Conservation (phyloP, 495 filamentous ascomycete genomes). For the Penicillium robsamsonii region DNA sequence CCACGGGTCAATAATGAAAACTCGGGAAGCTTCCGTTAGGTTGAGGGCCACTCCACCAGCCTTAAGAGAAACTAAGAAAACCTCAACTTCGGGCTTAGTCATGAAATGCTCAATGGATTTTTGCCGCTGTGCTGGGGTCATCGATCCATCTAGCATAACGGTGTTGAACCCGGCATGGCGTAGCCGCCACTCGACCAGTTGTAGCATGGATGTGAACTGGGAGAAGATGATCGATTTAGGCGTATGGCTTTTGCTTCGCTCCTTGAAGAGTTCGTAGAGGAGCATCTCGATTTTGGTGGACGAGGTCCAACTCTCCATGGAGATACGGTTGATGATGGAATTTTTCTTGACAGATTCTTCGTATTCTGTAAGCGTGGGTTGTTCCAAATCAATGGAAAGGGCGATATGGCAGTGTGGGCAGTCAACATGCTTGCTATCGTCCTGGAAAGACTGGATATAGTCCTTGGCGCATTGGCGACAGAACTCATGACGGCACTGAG, state of each 20-base stretch:
- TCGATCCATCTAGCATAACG: conserved; percentile 93
- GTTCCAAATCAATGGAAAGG: conserved; percentile 85
- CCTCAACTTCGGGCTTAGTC: conserved; percentile 87
- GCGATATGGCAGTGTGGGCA: conserved; percentile 92
- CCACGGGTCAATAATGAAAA: conserved; percentile 97
- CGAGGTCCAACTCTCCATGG: conserved; percentile 96
- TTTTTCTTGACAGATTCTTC: conserved; percentile 80
- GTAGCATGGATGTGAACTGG: conserved; percentile 70
- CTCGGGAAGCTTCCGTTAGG: conserved; percentile 85
- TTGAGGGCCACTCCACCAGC: conserved; percentile 95
- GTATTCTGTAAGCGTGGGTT: conserved; percentile 89
- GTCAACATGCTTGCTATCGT: conserved; percentile 57
- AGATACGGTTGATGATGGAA: conserved; percentile 95
- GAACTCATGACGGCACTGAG: conserved; percentile 90
- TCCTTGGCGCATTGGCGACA: conserved; percentile 85
- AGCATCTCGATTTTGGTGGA: conserved; percentile 97
- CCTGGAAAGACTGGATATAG: conserved; percentile 72
- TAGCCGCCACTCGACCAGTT: conserved; percentile 90
- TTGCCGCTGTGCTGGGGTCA: conserved; percentile 89
- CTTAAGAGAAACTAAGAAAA: conserved; percentile 92
- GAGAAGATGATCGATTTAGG: conserved; percentile 82
- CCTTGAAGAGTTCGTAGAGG: conserved; percentile 85
- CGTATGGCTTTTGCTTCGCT: conserved; percentile 85
- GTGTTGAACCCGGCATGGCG: conserved; percentile 93
- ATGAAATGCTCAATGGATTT: conserved; percentile 93